Base-by-base conservation (phyloP, 352 stramenopile species). In the Globisporangium carolinianum region DNA sequence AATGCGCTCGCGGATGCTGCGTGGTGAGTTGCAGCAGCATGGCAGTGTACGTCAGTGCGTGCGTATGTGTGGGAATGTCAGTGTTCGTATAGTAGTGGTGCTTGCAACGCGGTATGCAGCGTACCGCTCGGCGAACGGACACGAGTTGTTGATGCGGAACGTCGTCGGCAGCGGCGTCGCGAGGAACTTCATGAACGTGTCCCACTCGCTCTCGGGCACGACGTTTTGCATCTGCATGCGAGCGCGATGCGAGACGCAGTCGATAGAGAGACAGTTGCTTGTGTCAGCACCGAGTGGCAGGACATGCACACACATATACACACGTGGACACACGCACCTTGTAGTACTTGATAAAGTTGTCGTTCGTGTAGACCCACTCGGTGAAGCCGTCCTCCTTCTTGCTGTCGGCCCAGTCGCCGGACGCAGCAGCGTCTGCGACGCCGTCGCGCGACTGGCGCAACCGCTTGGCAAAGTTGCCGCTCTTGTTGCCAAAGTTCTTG, bases 91-190 rank as follows among this genome's bases (percentile, higher is more conserved):
- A 32, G 24, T 32, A 32, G 2, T 32, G 24, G 24, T 3, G 24
- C 24, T 32, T 32, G 24, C 24, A 32, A 32, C 24, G 24, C 24
- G 1, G 24, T 32, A 32, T 32, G 24, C 24, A 32, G 63, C 75
- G 36, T 68, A 93, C 80, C 78, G 77, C 6, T 92, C 78, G 42
- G 73, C 80, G 61, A 94, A 94, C 6, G 75, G 73, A 56, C 87
- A 96, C 50, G 89, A 91, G 60, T 85, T 89, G 62, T 97, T 96
- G 60, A 98, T 97, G 48, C 94, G 87, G 67, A 98, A 98, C 12
- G 86, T 97, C 39, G 88, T 96, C 12, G 93, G 93, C 65, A 98
- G 67, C 47, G 83, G 84, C 64, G 87, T 93, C 37, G 73, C 81
- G 55, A 98, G 72, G 55, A 78, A 78, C 60, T 86, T 82, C 74